Conservation (phyloP, 2,329 filamentous ascomycete genomes). For the Teratosphaeriaceae sp. region DNA sequence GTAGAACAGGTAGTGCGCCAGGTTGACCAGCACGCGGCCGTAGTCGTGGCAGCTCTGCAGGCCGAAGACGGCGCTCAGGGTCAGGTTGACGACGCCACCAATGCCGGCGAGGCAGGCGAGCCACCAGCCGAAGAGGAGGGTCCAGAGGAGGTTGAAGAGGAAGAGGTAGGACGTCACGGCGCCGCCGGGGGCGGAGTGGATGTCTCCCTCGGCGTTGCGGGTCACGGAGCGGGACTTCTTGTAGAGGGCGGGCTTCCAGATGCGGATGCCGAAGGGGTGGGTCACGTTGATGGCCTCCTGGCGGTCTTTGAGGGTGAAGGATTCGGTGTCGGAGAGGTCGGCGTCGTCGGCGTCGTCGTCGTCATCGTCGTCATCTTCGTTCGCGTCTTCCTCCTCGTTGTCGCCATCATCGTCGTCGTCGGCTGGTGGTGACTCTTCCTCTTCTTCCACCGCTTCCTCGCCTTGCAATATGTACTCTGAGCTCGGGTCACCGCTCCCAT, state of each 20-base stretch:
- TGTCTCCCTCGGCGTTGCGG: constrained; percentile 91
- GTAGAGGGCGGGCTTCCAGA: constrained; percentile 98
- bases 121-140: constrained; percentile 93
- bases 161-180: constrained; percentile 78
- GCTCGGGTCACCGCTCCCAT: constrained; percentile 19
- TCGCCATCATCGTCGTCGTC: constrained; percentile 32
- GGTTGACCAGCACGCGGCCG: constrained; percentile 73
- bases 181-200: constrained; percentile 88
- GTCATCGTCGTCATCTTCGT: constrained; percentile 50
- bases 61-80: constrained; percentile 67
- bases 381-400: too few relatives aligned
- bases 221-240: constrained; percentile 97
- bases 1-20: constrained; percentile 84
- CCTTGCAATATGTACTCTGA: constrained; percentile 37
- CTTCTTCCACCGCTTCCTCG: constrained; percentile 33
- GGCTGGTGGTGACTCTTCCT: constrained; percentile 30
- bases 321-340: constrained; percentile 84
- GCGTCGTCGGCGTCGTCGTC: constrained; percentile 56
- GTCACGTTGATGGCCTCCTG: constrained; percentile 98
- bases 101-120: constrained; percentile 68
- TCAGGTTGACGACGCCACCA: constrained; percentile 70
- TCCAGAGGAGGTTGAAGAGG: constrained; percentile 87
- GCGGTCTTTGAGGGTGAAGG: constrained; percentile 93
- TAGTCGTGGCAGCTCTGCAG: constrained; percentile 78
- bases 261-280: constrained; percentile 95